Conservation (phyloP, 345 rosid genomes). For the Linum trigynum region DNA sequence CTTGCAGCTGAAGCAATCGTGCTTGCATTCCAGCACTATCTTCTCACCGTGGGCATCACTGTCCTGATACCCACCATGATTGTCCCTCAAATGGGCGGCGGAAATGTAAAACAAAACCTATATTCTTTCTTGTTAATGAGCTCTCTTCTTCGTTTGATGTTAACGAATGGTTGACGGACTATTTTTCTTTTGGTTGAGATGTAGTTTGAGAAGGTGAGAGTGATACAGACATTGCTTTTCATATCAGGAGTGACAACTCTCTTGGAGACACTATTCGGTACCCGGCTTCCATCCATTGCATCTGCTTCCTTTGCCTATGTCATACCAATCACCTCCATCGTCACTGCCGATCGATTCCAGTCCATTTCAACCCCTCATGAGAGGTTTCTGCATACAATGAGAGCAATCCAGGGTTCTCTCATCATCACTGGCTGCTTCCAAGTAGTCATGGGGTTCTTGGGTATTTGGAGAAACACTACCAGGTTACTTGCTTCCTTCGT, state of each 20-base stretch:
- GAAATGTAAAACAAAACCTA: too few relatives aligned
- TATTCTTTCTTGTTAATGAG: too few relatives aligned
- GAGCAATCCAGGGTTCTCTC: conserved; percentile 61
- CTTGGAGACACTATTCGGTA: conserved; percentile 55
- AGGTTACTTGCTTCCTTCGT: conserved; percentile 23
- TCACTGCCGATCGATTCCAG: conserved; percentile 27
- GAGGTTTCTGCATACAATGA: conserved; percentile 60
- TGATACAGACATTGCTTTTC: conserved; percentile 48
- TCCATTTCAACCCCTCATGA: conserved; percentile 32
- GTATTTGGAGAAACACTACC: conserved; percentile 53
- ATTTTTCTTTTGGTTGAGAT: neutral
- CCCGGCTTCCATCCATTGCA: conserved; percentile 49
- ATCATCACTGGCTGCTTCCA: conserved; percentile 56
- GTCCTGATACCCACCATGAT: conserved; percentile 54
- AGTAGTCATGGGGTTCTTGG: conserved; percentile 46
- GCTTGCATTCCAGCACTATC: conserved; percentile 57
- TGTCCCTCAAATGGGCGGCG: conserved; percentile 75
- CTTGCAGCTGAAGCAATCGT: conserved; percentile 52
- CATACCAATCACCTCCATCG: conserved; percentile 39
- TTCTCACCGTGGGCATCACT: conserved; percentile 49
- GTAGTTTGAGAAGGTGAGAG: conserved; percentile 50
- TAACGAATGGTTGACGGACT: neutral
- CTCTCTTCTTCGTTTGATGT: conserved; percentile 1
- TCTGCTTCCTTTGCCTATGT: conserved; percentile 43
- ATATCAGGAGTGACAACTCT: conserved; percentile 57